Base-by-base conservation (phyloP, 164 flowering plant genomes). In the Malania oleifera region DNA sequence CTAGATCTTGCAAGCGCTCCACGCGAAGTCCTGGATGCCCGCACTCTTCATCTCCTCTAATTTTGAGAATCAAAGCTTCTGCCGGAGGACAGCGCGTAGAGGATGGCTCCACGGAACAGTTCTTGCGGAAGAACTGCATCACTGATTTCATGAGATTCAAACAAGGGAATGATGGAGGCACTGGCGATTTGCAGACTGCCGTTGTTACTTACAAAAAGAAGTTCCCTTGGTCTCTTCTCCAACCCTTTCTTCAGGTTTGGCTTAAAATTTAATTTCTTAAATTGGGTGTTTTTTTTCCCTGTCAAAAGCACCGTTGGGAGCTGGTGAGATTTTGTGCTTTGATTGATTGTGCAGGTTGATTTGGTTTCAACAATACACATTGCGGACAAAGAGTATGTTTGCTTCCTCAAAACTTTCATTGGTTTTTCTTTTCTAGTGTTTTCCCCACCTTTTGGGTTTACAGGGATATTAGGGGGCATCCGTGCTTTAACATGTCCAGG, bases 351-450 rank as follows among this genome's bases (percentile, higher is more conserved):
- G 70, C 73, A 92, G 97, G 97, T 93, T 48, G 99, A 93, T 86
- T 85, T 93, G 86, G 96, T 93, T 18, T 93, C 99, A 0, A 90
- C 97, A 0, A 85, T 93, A 52, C 99, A 93, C 66, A 93, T 93
- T 65, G 99, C 91, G 0, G 97, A 93, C 64, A 82, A 86, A 74
- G 92, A 93, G 99, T 93, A 82, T 54, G 91, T 65, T 23, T 28
- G 27, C 24, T 53, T 43, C 43, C 29, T 60, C n/a, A 5, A 14
- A 15, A 2, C 29, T 23, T 18, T 43, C 1, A 0, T 9, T 18
- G 22, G 22, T 39, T 15, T 44, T 18, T 8, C 22, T n/a, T 44
- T 44, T 44, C 5, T 44, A 15, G n/a, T n/a, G n/a, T n/a, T n/a
- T n/a, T n/a, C n/a, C n/a, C n/a, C n/a, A n/a, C n/a, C n/a, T n/a